Evolutionary conservation across 495 filamentous ascomycete species (phyloP), one percentile per base, ranked within the genome.

Genomic region (Penicillium bialowiezense): DNA sequence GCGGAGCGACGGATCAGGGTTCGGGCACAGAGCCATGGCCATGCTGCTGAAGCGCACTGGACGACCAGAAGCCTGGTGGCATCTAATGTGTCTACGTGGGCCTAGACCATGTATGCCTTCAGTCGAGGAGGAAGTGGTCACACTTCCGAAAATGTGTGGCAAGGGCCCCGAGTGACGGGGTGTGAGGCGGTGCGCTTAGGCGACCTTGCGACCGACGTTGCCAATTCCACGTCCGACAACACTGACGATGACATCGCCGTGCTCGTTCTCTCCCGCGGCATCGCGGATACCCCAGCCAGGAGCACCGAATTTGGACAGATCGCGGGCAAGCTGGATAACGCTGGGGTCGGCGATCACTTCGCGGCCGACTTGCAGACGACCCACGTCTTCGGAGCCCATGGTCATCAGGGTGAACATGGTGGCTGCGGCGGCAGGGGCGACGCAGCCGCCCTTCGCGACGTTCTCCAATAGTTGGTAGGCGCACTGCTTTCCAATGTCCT

Each of bases 191-290:
- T n/a, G 9, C 32, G 33, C 32, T 78, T 79, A 98, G 60, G 88
- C 88, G 63, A 97, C 85, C 71, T 97, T 97, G 50, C 90, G 80
- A 29, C 91, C 93, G 37, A 97, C 87, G 68, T 99, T 99, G 5
- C 95, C 95, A 37, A 99, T 89, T 17, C 95, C 95, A 59, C 81
- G 85, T 21, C 95, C 95, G 55, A 97, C 93, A 23, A 99, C 83
- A 50, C 90, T 95, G 41, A 97, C 79, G 29, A 97, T 81, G 34
- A 97, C 74, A 65, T 92, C 88, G 6, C 71, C 79, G 15, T 74
- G 73, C 31, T 77, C 81, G 45, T 86, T 83, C 10, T 84, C 88
- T 2, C 80, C 82, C 8, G 76, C 52, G 19, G 73, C 80, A 58
- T 93, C 88, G 52, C 93, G 75, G 51, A 97, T 70, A 36, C 90